These are phyloP conservation scores for Trichosporon faecale DNA, from an alignment of 1,284 basidiomycete species.

Conservation along the genomic window DNA sequence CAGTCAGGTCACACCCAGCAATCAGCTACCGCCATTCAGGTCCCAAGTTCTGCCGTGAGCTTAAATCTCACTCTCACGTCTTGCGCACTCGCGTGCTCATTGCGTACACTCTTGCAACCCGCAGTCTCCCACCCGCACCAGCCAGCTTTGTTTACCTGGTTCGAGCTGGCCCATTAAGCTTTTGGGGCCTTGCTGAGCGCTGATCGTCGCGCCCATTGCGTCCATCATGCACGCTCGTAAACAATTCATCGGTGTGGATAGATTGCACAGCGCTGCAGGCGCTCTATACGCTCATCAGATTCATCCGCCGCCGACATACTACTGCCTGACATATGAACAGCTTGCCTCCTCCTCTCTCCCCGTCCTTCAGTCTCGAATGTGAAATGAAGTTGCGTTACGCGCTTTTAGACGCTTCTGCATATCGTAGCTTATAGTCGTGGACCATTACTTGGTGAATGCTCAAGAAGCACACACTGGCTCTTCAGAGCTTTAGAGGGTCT, in stretches of 20 bases:
- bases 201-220: neutral
- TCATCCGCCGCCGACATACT: constrained; percentile 4
- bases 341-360: constrained; percentile 6
- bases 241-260: neutral
- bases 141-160: neutral
- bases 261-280: neutral
- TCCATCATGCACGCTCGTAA: neutral
- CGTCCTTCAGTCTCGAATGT: neutral
- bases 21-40: neutral
- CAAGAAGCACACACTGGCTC: neutral
- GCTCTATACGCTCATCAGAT: neutral
- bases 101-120: neutral
- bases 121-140: neutral
- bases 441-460: neutral
- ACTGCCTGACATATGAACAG: constrained; percentile 6
- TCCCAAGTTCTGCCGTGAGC: neutral
- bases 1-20: neutral
- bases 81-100: neutral
- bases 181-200: neutral
- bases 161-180: neutral
- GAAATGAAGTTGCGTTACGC: neutral
- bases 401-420: neutral
- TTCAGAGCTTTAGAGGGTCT: constrained; percentile 17
- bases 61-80: neutral
- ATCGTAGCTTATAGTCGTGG: constrained; percentile 12